phyloP scores from a whole-genome alignment of 1,284 basidiomycete genomes.

The Melanopsichium pennsylvanicum region DNA sequence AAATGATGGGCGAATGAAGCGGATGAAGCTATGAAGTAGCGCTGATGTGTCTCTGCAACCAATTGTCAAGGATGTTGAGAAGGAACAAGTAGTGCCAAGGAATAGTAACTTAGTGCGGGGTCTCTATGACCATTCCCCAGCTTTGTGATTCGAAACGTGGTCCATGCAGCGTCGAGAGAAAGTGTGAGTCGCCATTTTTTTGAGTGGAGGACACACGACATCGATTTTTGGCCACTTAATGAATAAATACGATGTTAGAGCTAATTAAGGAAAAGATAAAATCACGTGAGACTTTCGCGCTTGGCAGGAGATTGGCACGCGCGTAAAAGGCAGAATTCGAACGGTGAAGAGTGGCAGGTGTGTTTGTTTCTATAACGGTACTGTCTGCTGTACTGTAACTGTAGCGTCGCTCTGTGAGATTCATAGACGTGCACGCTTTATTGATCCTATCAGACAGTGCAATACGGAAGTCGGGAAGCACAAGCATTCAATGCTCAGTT shows the following conservation, averaged over 20 bases:
- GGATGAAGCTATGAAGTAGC: neutral
- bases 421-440: neutral
- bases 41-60: too few relatives aligned
- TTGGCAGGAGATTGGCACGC: neutral
- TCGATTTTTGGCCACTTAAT: slow-evolving; percentile 14
- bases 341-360: slow-evolving; percentile 3
- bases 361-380: slow-evolving; percentile 2
- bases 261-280: too few relatives aligned
- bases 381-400: too few relatives aligned
- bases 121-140: too few relatives aligned
- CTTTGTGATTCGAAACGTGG: slow-evolving; percentile 6
- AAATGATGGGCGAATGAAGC: slow-evolving; percentile 39
- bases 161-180: slow-evolving; percentile 11
- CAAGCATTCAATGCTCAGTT: neutral
- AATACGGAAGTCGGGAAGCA: slow-evolving; percentile 13
- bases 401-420: too few relatives aligned
- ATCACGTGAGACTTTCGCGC: slow-evolving; percentile 33
- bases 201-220: slow-evolving; percentile 39
- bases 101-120: too few relatives aligned
- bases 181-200: too few relatives aligned
- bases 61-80: neutral
- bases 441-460: neutral
- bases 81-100: too few relatives aligned
- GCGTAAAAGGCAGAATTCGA: slow-evolving; percentile 3
- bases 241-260: too few relatives aligned